Conservation (phyloP, 768 basidiomycete species). For the Mycena albidolilacea region DNA sequence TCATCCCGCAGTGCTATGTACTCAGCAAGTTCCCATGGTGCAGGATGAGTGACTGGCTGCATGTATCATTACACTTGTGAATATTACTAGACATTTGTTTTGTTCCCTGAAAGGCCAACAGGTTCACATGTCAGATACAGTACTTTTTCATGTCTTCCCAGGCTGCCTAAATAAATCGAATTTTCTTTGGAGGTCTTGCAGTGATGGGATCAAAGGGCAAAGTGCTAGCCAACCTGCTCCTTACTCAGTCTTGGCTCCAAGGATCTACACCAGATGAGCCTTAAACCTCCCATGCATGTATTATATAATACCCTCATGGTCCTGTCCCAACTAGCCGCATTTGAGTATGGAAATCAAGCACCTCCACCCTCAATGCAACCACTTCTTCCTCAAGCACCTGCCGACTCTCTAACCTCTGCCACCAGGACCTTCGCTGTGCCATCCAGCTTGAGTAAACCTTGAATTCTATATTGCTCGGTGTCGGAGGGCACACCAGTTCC, state of each 20-base stretch:
- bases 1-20: too few species aligned
- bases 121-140: too few species aligned
- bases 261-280: too few species aligned
- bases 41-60: constrained; percentile 16
- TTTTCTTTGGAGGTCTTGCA: too few species aligned
- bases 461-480: background rate
- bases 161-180: too few species aligned
- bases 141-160: too few species aligned
- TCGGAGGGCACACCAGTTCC: background rate
- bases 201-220: too few species aligned
- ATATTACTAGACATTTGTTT: background rate
- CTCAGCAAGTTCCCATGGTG: too few species aligned
- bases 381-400: background rate
- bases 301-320: background rate
- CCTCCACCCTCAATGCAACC: background rate
- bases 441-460: background rate
- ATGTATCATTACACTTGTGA: background rate
- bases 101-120: too few species aligned
- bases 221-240: too few species aligned
- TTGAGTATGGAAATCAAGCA: background rate
- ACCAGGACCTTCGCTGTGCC: background rate
- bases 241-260: too few species aligned
- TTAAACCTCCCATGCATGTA: too few species aligned
- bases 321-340: background rate
- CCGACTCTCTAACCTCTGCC: background rate